Evolutionary conservation across 2,329 filamentous ascomycete genomes (phyloP).

Genomic region (Fusarium aywerte): DNA sequence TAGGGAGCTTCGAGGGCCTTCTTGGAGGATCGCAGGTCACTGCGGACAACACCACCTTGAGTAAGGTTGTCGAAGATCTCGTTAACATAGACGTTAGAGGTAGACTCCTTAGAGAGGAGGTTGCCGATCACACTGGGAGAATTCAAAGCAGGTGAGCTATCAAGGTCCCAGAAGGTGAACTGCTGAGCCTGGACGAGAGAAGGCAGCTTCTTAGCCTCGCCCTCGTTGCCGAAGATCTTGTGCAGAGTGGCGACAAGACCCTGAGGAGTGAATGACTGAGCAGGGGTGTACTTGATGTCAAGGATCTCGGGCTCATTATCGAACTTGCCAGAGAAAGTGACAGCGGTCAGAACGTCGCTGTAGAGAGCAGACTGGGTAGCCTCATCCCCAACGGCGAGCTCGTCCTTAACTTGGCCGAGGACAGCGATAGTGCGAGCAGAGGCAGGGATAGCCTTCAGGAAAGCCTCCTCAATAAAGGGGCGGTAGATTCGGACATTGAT

Average conservation of each 20-base stretch:
- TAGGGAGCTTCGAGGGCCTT: constrained; percentile 89
- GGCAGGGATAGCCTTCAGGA: constrained; percentile 82
- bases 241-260: constrained; percentile 63
- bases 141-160: constrained; percentile 73
- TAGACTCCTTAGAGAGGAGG: constrained; percentile 77
- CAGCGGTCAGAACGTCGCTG: constrained; percentile 86
- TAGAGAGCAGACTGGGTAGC: constrained; percentile 87
- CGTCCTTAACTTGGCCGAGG: constrained; percentile 85
- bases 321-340: constrained; percentile 80
- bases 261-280: constrained; percentile 66
- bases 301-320: constrained; percentile 71
- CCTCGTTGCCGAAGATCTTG: constrained; percentile 66
- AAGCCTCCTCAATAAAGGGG: constrained; percentile 94
- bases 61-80: constrained; percentile 72
- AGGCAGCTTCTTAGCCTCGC: constrained; percentile 54
- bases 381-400: constrained; percentile 76
- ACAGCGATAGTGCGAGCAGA: constrained; percentile 82
- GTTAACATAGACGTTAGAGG: constrained; percentile 69
- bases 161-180: constrained; percentile 94
- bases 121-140: constrained; percentile 71
- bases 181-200: constrained; percentile 74
- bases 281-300: constrained; percentile 90
- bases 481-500: constrained; percentile 94
- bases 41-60: constrained; percentile 82
- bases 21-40: constrained; percentile 84